A percentile compares a stretch with the other conserved stretches of the same genome.
Conservation (phyloP, 805 yeast genomes). For the Starmerella scarabaei region DNA sequence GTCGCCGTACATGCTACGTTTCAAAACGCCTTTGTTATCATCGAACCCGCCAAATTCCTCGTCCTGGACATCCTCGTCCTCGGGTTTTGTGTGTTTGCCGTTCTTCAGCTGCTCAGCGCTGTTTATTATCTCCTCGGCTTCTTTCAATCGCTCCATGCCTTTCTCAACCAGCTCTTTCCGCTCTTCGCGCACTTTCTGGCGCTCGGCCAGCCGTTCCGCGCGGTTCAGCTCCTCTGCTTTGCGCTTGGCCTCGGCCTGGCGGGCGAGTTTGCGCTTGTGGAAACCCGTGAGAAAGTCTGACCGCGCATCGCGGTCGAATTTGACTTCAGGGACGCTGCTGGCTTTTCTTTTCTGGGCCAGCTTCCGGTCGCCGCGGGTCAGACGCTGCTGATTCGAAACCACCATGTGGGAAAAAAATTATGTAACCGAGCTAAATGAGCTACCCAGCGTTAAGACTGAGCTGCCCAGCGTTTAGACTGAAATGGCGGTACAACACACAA, state of each 20-base stretch:
- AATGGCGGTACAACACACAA: too few species aligned
- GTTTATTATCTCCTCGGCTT: constrained; percentile 31
- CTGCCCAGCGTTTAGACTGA: too few species aligned
- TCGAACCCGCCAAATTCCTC: constrained; percentile 33
- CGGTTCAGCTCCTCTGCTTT: constrained; percentile 66
- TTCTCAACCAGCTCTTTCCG: constrained; percentile 51
- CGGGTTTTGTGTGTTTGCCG: constrained; percentile 16
- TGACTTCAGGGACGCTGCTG: constrained; percentile 63
- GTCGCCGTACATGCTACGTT: constrained; percentile 31
- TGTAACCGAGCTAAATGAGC: too few species aligned
- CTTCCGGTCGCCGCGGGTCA: constrained; percentile 68
- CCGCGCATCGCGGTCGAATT: constrained; percentile 56
- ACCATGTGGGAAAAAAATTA: constrained; percentile 10
- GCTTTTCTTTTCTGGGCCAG: constrained; percentile 56
- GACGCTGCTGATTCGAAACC: constrained; percentile 59
- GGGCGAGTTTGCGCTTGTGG: constrained; percentile 79
- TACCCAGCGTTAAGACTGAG: too few species aligned
- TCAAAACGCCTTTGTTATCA: constrained; percentile 34
- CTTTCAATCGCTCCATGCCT: constrained; percentile 47
- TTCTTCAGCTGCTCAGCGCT: constrained; percentile 22
- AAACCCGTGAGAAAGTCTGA: constrained; percentile 82
- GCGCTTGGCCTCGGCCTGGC: constrained; percentile 76
- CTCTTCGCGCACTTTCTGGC: constrained; percentile 59
- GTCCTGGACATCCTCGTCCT: constrained; percentile 25
- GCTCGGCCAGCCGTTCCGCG: constrained; percentile 57